phyloP scores from a whole-genome alignment of 345 rosid species.

The Barbarea vulgaris region DNA sequence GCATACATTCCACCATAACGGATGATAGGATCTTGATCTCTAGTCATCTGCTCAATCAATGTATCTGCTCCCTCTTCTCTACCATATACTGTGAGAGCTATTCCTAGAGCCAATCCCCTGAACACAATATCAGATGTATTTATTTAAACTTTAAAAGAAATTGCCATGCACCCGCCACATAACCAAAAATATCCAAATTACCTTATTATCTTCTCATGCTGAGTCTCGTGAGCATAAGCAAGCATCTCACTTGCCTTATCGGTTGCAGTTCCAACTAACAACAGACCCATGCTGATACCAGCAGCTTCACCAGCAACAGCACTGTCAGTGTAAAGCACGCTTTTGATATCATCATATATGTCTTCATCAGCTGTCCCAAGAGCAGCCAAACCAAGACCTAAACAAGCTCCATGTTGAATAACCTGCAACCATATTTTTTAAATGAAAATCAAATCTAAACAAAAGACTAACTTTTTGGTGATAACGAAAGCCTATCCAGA shows the following conservation, averaged over 20 bases:
- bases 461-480: no score
- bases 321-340: slow-evolving; percentile 79
- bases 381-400: slow-evolving; percentile 96
- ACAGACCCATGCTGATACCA: slow-evolving; percentile 89
- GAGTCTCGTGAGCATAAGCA: slow-evolving; percentile 91
- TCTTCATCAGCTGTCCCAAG: slow-evolving; percentile 97
- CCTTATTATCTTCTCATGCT: slow-evolving; percentile 96
- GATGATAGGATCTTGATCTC: slow-evolving; percentile 92
- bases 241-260: slow-evolving; percentile 98
- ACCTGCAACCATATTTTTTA: slow-evolving; percentile 55
- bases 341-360: slow-evolving; percentile 80
- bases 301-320: slow-evolving; percentile 99
- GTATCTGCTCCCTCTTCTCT: slow-evolving; percentile 99
- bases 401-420: slow-evolving; percentile 97
- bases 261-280: slow-evolving; percentile 96
- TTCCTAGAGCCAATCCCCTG: slow-evolving; percentile 92
- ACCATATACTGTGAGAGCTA: slow-evolving; percentile 94
- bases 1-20: slow-evolving; percentile 99
- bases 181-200: slow-evolving; percentile 32
- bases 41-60: slow-evolving; percentile 93
- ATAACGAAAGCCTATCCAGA: no score
- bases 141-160: slow-evolving; percentile 6
- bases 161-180: slow-evolving; percentile 1
- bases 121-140: slow-evolving; percentile 7
- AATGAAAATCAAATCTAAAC: background rate